Percentiles rank a stretch among this genome's conserved stretches.
phyloP scores from a whole-genome alignment of 2,329 filamentous ascomycete genomes.

The Colletotrichum siamense region DNA sequence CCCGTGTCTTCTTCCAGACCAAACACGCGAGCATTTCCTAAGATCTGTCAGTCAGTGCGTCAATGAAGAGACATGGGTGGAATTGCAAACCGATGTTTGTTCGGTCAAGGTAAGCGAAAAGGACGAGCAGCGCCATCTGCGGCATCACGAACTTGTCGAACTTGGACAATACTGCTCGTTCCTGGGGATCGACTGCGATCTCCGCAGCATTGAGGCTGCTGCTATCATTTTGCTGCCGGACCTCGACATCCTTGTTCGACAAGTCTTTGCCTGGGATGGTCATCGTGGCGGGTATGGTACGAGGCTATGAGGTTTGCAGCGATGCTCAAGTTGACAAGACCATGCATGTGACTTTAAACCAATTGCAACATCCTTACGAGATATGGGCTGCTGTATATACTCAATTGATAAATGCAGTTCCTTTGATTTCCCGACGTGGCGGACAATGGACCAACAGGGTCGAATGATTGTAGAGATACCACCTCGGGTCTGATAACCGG shows the following conservation, averaged over 20 bases:
- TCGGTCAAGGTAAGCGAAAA: background rate
- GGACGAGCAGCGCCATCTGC: background rate
- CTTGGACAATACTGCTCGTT: background rate
- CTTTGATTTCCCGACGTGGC: background rate
- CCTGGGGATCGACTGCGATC: background rate
- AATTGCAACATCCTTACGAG: background rate
- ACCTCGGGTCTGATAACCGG: background rate
- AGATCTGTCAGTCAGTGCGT: background rate
- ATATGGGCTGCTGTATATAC: background rate
- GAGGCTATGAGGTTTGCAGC: background rate
- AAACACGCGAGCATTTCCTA: slow-evolving; percentile 39
- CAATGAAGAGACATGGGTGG: background rate
- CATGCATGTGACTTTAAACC: background rate
- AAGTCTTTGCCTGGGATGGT: background rate
- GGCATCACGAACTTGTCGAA: background rate
- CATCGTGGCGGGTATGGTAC: background rate
- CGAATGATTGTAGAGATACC: background rate
- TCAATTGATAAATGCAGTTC: background rate
- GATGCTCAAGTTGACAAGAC: background rate
- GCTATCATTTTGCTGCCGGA: background rate
- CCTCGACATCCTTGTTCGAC: background rate
- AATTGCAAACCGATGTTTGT: background rate
- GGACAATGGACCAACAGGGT: background rate
- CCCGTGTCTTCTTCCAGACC: slow-evolving; percentile 36
- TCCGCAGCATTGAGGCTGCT: background rate